Evolutionary conservation across 768 basidiomycete species (phyloP).

Genomic region (Leccinum broughii): DNA sequence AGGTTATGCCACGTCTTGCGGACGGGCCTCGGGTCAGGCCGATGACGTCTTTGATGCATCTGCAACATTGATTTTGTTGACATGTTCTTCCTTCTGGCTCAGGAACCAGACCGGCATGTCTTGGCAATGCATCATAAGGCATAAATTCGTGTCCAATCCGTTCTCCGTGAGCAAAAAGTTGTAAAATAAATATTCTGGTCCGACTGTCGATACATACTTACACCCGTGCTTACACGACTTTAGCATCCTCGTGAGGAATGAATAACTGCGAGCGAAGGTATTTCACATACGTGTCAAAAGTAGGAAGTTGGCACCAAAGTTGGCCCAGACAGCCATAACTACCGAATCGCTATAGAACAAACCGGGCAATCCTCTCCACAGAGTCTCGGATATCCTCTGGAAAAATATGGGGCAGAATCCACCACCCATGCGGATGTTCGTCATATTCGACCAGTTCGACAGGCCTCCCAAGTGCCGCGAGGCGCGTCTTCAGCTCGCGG

Average conservation of each 20-base stretch:
- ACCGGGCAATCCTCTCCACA: conserved; percentile 12
- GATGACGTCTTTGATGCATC: conserved; percentile 67
- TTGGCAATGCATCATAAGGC: too few species aligned
- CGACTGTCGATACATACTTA: too few species aligned
- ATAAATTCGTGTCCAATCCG: neutral
- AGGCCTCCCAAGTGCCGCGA: neutral
- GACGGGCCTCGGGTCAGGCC: conserved; percentile 71
- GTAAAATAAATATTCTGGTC: neutral
- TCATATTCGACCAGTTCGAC: conserved; percentile 30
- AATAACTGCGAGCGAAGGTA: neutral
- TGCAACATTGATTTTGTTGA: too few species aligned
- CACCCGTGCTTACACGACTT: neutral
- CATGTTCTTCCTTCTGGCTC: too few species aligned
- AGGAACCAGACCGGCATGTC: too few species aligned
- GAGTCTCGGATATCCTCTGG: conserved; percentile 12
- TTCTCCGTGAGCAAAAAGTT: neutral
- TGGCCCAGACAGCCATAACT: neutral
- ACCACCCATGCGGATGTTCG: conserved; percentile 24
- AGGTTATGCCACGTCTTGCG: neutral
- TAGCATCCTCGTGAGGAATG: neutral
- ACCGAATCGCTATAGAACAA: neutral
- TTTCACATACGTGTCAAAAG: neutral
- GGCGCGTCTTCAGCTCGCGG: conserved; percentile 10
- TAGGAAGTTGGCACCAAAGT: neutral
- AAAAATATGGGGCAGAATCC: conserved; percentile 20